Evolutionary conservation across 2,329 filamentous ascomycete genomes (phyloP).

Genomic region (Exutisphaerella laricina): DNA sequence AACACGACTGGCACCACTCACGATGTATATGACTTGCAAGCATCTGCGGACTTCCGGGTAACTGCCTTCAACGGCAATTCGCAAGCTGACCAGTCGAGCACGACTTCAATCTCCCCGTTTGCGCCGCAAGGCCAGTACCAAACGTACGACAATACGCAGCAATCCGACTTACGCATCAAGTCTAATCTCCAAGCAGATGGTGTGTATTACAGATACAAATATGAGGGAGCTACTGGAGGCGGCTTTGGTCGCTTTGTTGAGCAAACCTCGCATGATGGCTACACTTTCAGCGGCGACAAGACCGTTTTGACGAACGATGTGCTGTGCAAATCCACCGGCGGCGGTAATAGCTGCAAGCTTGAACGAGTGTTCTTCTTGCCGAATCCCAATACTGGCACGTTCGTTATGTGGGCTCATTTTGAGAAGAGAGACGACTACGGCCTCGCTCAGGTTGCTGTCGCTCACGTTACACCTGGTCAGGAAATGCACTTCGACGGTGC

Average conservation of each 20-base stretch:
- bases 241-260: conserved; percentile 16
- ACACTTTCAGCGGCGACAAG: conserved; percentile 20
- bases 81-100: conserved; percentile 11
- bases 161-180: conserved; percentile 9
- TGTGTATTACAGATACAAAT: conserved; percentile 23
- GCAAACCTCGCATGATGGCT: conserved; percentile 20
- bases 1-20: conserved; percentile 12
- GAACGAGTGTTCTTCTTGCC: conserved; percentile 14
- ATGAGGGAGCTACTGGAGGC: conserved; percentile 13
- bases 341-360: conserved; percentile 17
- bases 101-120: conserved; percentile 8
- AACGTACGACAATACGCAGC: conserved; percentile 19
- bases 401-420: conserved; percentile 23
- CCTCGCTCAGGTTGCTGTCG: conserved; percentile 21
- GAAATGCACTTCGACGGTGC: conserved; percentile 18
- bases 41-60: conserved; percentile 10
- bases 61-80: conserved; percentile 12
- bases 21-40: conserved; percentile 14
- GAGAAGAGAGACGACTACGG: conserved; percentile 18
- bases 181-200: conserved; percentile 13
- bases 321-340: conserved; percentile 1
- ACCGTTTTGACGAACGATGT: conserved; percentile 7
- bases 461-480: conserved; percentile 15
- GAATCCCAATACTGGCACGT: conserved; percentile 12
- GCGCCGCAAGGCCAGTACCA: conserved; percentile 10